These are phyloP conservation scores for Xylaria sp. DNA, from an alignment of 2,329 filamentous ascomycete genomes.

Conservation along the genomic window DNA sequence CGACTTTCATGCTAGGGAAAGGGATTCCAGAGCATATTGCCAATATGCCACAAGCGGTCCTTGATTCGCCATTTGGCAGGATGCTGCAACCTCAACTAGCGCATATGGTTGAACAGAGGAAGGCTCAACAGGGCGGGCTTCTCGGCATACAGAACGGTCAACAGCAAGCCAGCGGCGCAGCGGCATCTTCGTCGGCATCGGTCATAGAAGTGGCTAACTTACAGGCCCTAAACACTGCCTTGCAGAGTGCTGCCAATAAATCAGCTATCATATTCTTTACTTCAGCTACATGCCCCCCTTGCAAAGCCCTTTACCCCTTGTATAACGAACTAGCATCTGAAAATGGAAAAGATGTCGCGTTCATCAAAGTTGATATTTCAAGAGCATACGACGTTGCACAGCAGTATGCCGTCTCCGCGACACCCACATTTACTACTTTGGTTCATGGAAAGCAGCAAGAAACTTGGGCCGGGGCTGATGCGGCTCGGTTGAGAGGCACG, in stretches of 20 bases:
- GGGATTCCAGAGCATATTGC: conserved; percentile 89
- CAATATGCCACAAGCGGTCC: conserved; percentile 83
- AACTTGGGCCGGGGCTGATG: conserved; percentile 82
- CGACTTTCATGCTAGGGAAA: conserved; percentile 87
- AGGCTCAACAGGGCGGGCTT: conserved; percentile 61
- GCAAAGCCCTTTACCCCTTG: conserved; percentile 81
- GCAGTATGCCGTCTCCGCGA: conserved; percentile 76
- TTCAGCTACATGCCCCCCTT: conserved; percentile 84
- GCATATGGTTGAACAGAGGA: conserved; percentile 61
- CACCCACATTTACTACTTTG: conserved; percentile 90
- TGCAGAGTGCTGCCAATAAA: conserved; percentile 69
- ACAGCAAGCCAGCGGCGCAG: conserved; percentile 40
- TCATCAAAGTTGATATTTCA: conserved; percentile 87
- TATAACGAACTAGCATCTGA: conserved; percentile 85
- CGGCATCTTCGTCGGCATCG: conserved; percentile 40
- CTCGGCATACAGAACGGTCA: conserved; percentile 59
- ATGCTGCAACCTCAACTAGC: conserved; percentile 81
- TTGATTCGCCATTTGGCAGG: conserved; percentile 86
- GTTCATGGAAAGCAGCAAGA: conserved; percentile 78
- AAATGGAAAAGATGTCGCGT: conserved; percentile 70
- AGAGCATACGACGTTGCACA: conserved; percentile 70
- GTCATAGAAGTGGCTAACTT: conserved; percentile 72
- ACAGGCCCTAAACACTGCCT: conserved; percentile 67
- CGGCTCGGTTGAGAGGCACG: conserved; percentile 73
- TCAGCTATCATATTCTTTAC: conserved; percentile 93